Conservation (phyloP, 2,329 filamentous ascomycete genomes). For the Alternaria tenuissima region DNA sequence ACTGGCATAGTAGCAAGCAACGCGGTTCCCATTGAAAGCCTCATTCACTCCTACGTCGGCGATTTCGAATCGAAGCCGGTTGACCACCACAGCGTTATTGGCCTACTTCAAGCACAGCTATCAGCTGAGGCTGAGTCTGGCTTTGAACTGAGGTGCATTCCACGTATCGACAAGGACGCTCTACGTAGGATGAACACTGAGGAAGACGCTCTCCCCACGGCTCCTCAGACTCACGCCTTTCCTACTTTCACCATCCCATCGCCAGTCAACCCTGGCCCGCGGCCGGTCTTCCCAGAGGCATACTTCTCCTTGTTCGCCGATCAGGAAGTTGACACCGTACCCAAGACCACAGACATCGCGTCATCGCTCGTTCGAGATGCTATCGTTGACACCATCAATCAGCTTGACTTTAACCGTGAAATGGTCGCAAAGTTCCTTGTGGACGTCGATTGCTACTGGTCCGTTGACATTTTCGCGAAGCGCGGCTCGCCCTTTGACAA, state of each 20-base stretch:
- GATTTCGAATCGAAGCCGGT: conserved; percentile 70
- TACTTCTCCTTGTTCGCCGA: conserved; percentile 91
- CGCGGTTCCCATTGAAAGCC: conserved; percentile 80
- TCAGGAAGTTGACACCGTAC: conserved; percentile 89
- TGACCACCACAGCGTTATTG: conserved; percentile 75
- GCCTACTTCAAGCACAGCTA: conserved; percentile 84
- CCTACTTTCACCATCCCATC: conserved; percentile 79
- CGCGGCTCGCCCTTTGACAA: conserved; percentile 92
- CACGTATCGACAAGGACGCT: conserved; percentile 59
- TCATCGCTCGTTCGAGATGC: conserved; percentile 85
- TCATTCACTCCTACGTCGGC: conserved; percentile 84
- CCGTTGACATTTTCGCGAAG: conserved; percentile 88
- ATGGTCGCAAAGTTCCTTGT: conserved; percentile 87
- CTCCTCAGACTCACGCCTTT: conserved; percentile 74
- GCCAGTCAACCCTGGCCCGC: conserved; percentile 75
- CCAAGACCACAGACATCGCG: conserved; percentile 76
- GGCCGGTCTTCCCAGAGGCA: conserved; percentile 86
- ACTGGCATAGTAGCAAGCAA: conserved; percentile 94
- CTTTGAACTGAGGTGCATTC: conserved; percentile 76
- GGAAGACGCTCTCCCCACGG: conserved; percentile 57
- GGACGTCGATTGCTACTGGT: conserved; percentile 94
- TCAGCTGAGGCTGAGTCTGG: conserved; percentile 75
- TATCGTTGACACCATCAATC: conserved; percentile 91
- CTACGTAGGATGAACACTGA: conserved; percentile 66
- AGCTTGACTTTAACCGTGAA: conserved; percentile 90